phyloP scores from a whole-genome alignment of 352 stramenopile species.

The Globisporangium nodosum region DNA sequence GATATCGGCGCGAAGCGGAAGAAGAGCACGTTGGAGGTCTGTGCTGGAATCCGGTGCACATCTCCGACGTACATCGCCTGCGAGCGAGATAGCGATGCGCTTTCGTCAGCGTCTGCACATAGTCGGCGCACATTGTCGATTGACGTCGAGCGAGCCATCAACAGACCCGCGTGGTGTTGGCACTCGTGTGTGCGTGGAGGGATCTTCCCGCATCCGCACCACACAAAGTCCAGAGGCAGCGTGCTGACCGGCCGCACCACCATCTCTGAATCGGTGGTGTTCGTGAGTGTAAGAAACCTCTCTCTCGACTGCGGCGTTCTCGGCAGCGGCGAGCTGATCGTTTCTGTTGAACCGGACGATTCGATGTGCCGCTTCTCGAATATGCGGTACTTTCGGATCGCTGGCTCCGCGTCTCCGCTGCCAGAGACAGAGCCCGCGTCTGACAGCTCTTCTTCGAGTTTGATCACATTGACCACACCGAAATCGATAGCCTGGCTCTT shows the following conservation, averaged over 20 bases:
- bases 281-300: slow-evolving; percentile 45
- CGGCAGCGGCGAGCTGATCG: background rate
- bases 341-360: background rate
- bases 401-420: slow-evolving; percentile 26
- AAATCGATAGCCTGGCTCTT: slow-evolving; percentile 31
- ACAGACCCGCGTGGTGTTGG: slow-evolving; percentile 5
- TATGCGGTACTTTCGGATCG: slow-evolving; percentile 56
- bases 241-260: slow-evolving; percentile 68
- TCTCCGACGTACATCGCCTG: slow-evolving; percentile 48
- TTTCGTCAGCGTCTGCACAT: slow-evolving; percentile 1
- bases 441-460: slow-evolving; percentile 57
- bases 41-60: slow-evolving; percentile 34
- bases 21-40: slow-evolving; percentile 39
- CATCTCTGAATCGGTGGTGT: slow-evolving; percentile 43
- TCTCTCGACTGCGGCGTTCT: slow-evolving; percentile 7
- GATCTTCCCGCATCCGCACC: slow-evolving; percentile 21
- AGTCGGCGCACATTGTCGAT: slow-evolving; percentile 25
- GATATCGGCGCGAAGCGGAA: slow-evolving; percentile 74
- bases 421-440: slow-evolving; percentile 17
- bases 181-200: slow-evolving; percentile 6
- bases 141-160: slow-evolving; percentile 25
- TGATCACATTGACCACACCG: slow-evolving; percentile 65
- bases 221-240: slow-evolving; percentile 58
- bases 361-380: slow-evolving; percentile 27
- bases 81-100: background rate